These are phyloP conservation scores for Trichoderma afroharzianum DNA, from an alignment of 2,329 filamentous ascomycete species.

Conservation along the genomic window DNA sequence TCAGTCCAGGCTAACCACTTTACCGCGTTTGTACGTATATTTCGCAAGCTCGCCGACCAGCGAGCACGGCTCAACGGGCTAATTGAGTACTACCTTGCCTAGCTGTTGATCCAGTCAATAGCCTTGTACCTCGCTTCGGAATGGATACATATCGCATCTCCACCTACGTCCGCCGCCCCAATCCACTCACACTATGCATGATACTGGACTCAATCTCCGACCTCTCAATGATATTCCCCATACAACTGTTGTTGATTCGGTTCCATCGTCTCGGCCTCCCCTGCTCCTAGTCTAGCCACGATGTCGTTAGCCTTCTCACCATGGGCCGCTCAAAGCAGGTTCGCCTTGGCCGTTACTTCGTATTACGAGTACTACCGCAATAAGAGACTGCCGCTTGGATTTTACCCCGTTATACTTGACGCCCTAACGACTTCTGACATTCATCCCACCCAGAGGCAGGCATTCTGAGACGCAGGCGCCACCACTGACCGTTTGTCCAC, in stretches of 20 bases:
- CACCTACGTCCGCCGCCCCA: background rate
- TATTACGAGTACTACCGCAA: slow-evolving; percentile 2
- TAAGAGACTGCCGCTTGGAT: background rate
- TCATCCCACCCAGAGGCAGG: background rate
- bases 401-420: background rate
- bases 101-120: background rate
- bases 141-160: slow-evolving; percentile 4
- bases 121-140: slow-evolving; percentile 4
- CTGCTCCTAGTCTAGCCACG: background rate
- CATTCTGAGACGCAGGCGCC: slow-evolving; percentile 12
- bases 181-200: slow-evolving; percentile 13
- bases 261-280: slow-evolving; percentile 10
- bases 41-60: background rate
- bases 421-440: background rate
- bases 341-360: background rate
- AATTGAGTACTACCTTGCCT: background rate
- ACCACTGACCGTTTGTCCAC: background rate
- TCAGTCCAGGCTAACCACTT: background rate
- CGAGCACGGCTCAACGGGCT: background rate
- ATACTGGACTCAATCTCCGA: slow-evolving; percentile 14
- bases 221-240: background rate
- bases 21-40: slow-evolving; percentile 11
- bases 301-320: background rate
- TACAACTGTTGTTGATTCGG: background rate
- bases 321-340: background rate